These are phyloP conservation scores for Penicillium brevicompactum DNA, from an alignment of 2,329 filamentous ascomycete genomes.

Conservation along the genomic window DNA sequence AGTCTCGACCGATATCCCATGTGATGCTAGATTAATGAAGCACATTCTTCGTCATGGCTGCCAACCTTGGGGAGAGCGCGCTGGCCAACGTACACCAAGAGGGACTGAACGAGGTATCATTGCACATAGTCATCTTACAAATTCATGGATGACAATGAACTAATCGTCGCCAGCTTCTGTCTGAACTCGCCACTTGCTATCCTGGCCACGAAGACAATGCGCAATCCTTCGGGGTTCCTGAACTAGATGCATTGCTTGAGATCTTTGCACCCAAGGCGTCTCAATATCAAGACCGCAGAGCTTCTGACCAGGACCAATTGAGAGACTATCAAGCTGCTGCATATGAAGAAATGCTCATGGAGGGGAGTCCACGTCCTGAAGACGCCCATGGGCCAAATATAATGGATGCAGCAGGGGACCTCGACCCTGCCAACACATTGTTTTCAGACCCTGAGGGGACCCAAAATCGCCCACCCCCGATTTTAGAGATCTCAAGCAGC, in stretches of 20 bases:
- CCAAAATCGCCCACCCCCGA: conserved; percentile 28
- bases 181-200: conserved; percentile 33
- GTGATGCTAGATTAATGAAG: conserved; percentile 41
- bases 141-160: not conserved
- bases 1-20: conserved; percentile 37
- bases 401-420: not conserved
- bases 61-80: conserved; percentile 54
- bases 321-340: conserved; percentile 3
- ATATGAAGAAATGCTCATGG: conserved; percentile 20
- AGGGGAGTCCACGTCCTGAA: not conserved
- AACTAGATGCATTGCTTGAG: conserved; percentile 49
- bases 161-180: conserved; percentile 25
- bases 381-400: not conserved
- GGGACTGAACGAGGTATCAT: conserved; percentile 53
- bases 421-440: conserved; percentile 2
- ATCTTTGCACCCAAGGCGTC: conserved; percentile 32
- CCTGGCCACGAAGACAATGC: conserved; percentile 11
- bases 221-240: conserved; percentile 46
- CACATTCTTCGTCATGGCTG: conserved; percentile 42
- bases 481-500: conserved; percentile 58
- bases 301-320: not conserved
- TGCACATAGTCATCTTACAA: not conserved
- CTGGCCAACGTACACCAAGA: conserved; percentile 54
- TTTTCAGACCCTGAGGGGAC: conserved; percentile 9
- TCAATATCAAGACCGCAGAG: not conserved